Percentiles rank a stretch among this genome's conserved stretches.
These are phyloP conservation scores for Trametes hirsuta DNA, from an alignment of 1,284 basidiomycete genomes.

Conservation along the genomic window DNA sequence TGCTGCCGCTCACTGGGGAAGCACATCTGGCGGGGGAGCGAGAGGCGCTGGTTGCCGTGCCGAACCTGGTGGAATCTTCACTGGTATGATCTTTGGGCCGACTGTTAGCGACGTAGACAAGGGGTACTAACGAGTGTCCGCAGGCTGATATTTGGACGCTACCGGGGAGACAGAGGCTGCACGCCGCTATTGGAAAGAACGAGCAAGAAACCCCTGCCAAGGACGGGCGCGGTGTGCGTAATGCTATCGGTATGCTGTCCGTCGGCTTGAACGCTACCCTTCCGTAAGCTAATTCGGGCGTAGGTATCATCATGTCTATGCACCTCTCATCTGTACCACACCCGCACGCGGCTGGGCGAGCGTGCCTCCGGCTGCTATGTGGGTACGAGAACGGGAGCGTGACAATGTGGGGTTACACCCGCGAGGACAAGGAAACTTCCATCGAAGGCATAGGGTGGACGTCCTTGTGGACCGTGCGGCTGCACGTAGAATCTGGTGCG, in stretches of 20 bases:
- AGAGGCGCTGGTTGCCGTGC: constrained; percentile 71
- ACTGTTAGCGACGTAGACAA: neutral
- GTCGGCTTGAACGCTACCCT: neutral
- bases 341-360: constrained; percentile 35
- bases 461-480: constrained; percentile 64
- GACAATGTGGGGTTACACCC: constrained; percentile 57
- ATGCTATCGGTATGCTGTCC: constrained; percentile 34
- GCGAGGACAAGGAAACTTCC: constrained; percentile 47
- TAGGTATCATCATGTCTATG: constrained; percentile 86
- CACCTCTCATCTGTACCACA: constrained; percentile 57
- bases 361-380: constrained; percentile 60
- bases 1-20: constrained; percentile 38
- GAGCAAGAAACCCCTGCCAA: constrained; percentile 36
- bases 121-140: neutral
- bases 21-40: constrained; percentile 19
- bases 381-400: constrained; percentile 86
- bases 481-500: constrained; percentile 81
- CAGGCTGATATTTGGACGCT: constrained; percentile 84
- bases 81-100: constrained; percentile 50
- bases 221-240: constrained; percentile 45
- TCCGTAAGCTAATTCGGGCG: neutral
- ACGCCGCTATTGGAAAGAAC: constrained; percentile 77
- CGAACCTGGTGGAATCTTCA: constrained; percentile 86
- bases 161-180: constrained; percentile 63
- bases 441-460: constrained; percentile 79